Percentiles rank a stretch among this genome's conserved stretches.
These are phyloP conservation scores for Talaromyces liani DNA, from an alignment of 495 filamentous ascomycete genomes.

Conservation along the genomic window DNA sequence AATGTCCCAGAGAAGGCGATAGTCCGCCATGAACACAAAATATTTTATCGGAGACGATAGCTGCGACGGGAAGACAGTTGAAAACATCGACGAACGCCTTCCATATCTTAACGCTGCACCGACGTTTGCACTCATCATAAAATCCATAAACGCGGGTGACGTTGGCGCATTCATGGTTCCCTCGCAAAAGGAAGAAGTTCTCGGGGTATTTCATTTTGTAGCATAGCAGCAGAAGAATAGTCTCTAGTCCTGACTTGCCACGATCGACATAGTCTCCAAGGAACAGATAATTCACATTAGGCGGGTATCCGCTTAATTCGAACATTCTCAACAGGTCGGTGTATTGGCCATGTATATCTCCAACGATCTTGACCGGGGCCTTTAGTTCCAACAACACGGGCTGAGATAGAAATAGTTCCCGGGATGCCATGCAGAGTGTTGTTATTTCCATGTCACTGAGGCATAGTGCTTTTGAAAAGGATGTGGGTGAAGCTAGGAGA, in stretches of 20 bases:
- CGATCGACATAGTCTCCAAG: conserved; percentile 97
- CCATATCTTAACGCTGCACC: conserved; percentile 98
- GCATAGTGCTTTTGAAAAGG: conserved; percentile 83
- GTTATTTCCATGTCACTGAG: conserved; percentile 96
- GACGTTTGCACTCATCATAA: conserved; percentile 97
- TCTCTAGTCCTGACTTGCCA: conserved; percentile 95
- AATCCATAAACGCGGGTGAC: conserved; percentile 98
- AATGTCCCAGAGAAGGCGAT: conserved; percentile 85
- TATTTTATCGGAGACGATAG: conserved; percentile 96
- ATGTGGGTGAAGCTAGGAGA: conserved; percentile 88
- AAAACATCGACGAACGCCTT: conserved; percentile 98
- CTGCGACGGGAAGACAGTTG: conserved; percentile 90
- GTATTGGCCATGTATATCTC: conserved; percentile 97
- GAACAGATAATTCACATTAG: conserved; percentile 89
- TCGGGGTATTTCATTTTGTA: conserved; percentile 99
- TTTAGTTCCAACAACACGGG: conserved; percentile 87
- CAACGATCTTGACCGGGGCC: conserved; percentile 98
- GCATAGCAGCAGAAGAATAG: conserved; percentile 89
- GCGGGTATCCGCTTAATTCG: conserved; percentile 98
- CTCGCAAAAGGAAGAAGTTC: conserved; percentile 96
- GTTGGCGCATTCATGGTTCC: conserved; percentile 98
- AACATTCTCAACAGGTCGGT: conserved; percentile 97
- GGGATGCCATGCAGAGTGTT: conserved; percentile 78
- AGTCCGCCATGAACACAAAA: conserved; percentile 98
- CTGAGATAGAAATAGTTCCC: conserved; percentile 85